phyloP scores from a whole-genome alignment of 331 rosid species.

The Telfairia occidentalis region DNA sequence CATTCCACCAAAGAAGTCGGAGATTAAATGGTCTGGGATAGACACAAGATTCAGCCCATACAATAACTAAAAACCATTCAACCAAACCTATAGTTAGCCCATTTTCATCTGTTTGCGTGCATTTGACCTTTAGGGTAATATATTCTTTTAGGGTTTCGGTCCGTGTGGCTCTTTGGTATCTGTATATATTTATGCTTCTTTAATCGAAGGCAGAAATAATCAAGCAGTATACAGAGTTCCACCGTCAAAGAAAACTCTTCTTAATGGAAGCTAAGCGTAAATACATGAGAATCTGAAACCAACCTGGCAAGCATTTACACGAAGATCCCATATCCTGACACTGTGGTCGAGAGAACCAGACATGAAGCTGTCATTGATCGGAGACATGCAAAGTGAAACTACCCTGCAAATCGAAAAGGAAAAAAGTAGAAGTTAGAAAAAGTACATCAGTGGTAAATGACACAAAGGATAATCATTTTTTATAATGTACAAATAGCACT shows the following conservation, averaged over 20 bases:
- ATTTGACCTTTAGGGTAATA: not conserved
- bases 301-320: slow-evolving; percentile 98
- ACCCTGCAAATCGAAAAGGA: slow-evolving; percentile 37
- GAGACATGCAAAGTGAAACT: slow-evolving; percentile 97
- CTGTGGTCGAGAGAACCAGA: slow-evolving; percentile 92
- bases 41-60: not conserved
- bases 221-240: not conserved
- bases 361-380: slow-evolving; percentile 96
- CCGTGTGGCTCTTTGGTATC: not conserved
- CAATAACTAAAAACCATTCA: not conserved
- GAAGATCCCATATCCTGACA: slow-evolving; percentile 96
- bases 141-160: not conserved
- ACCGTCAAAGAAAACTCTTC: not conserved
- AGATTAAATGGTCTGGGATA: not conserved
- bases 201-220: not conserved
- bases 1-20: not conserved
- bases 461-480: not conserved
- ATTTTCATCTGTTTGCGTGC: not conserved
- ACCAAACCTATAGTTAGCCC: not conserved
- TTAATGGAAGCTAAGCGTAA: not conserved
- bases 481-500: not conserved
- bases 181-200: not conserved
- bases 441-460: not conserved
- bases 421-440: not conserved
- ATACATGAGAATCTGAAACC: slow-evolving; percentile 16